These are phyloP conservation scores for Grosmannia huntii DNA, from an alignment of 2,329 filamentous ascomycete species.

Conservation along the genomic window DNA sequence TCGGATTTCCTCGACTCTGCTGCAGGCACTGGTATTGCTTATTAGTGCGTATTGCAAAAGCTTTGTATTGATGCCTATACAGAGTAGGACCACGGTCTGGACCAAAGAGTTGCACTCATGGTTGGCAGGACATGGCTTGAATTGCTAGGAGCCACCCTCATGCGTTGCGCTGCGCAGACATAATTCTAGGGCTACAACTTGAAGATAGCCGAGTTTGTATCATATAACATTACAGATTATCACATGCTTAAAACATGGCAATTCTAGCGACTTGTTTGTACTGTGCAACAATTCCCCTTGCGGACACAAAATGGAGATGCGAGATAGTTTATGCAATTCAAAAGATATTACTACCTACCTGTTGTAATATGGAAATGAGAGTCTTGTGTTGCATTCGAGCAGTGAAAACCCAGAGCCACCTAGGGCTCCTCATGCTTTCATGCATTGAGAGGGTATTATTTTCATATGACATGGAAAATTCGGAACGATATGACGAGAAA, in stretches of 20 bases:
- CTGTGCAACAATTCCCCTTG: neutral
- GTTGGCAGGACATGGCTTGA: neutral
- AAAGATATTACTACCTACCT: neutral
- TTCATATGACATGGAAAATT: neutral
- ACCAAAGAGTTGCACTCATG: neutral
- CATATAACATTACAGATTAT: neutral
- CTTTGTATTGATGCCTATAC: neutral
- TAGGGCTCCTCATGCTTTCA: neutral
- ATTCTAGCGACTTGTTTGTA: neutral
- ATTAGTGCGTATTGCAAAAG: neutral
- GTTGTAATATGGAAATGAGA: neutral
- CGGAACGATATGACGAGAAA: neutral
- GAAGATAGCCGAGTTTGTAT: neutral
- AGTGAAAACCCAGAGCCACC: neutral
- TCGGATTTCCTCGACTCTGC: neutral
- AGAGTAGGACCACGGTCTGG: neutral
- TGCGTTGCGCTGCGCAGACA: no score
- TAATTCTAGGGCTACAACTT: no score
- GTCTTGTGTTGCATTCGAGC: neutral
- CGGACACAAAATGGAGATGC: neutral
- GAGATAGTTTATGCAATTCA: neutral
- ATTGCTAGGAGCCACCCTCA: no score
- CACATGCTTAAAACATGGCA: no score
- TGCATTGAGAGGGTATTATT: slow-evolving; percentile 2
- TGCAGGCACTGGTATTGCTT: neutral